phyloP scores from a whole-genome alignment of 2,329 filamentous ascomycete genomes.

The Monosporascus sp. region DNA sequence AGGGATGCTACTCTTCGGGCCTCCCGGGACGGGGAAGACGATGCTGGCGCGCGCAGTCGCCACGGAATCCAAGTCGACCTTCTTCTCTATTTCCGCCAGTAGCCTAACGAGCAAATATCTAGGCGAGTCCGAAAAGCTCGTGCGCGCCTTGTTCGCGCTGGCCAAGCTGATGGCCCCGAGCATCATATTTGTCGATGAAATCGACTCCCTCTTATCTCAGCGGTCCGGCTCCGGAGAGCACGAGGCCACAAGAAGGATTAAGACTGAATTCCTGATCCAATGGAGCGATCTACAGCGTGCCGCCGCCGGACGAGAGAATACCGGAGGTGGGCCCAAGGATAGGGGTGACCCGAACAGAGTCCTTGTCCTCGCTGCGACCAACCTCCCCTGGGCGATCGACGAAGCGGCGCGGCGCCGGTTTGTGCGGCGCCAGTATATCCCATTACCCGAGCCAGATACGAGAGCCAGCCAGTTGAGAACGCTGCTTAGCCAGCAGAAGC shows the following conservation, averaged over 20 bases:
- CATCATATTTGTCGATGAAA: conserved; percentile 98
- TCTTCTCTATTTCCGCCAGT: conserved; percentile 94
- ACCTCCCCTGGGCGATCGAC: conserved; percentile 95
- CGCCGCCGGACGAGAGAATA: conserved; percentile 75
- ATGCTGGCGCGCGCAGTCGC: conserved; percentile 95
- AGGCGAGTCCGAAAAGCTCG: conserved; percentile 93
- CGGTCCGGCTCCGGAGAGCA: conserved; percentile 81
- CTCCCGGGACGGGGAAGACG: conserved; percentile 96
- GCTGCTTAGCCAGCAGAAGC: conserved; percentile 81
- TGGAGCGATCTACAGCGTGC: conserved; percentile 94
- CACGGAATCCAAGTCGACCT: conserved; percentile 89
- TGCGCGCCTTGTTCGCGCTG: conserved; percentile 84
- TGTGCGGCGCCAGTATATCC: conserved; percentile 92
- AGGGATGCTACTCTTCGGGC: conserved; percentile 94
- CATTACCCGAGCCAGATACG: conserved; percentile 79
- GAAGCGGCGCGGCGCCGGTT: conserved; percentile 89
- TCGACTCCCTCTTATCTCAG: conserved; percentile 85
- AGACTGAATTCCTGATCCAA: conserved; percentile 96
- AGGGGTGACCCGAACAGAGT: conserved; percentile 81
- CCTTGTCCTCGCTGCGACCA: conserved; percentile 89
- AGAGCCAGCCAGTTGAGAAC: conserved; percentile 73
- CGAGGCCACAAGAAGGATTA: conserved; percentile 88
- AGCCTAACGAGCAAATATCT: conserved; percentile 94
- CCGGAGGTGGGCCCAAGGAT: conserved; percentile 51
- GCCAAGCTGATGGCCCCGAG: conserved; percentile 85